Percentiles rank a stretch among this genome's conserved stretches.
Conservation (phyloP, 768 basidiomycete species). For the Lentinula raphanica region DNA sequence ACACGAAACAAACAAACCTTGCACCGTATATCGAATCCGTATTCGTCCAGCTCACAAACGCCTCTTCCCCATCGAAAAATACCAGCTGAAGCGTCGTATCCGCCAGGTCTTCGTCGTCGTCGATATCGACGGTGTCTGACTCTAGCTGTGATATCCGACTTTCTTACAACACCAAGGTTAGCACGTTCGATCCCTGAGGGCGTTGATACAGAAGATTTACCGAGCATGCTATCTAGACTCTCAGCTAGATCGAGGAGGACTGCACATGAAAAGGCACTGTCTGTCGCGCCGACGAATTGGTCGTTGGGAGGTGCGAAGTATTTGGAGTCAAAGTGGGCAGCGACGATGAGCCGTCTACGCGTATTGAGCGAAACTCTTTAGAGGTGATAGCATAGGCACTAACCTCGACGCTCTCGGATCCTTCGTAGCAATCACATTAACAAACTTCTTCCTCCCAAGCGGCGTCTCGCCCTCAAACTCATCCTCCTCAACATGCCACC, state of each 20-base stretch:
- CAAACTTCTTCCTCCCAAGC: slow-evolving; percentile 71
- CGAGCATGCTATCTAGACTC: slow-evolving; percentile 67
- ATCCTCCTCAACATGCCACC: slow-evolving; percentile 86
- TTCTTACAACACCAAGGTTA: not conserved
- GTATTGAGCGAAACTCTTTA: too few relatives aligned
- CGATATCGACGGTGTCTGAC: slow-evolving; percentile 31
- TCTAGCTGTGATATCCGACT: slow-evolving; percentile 40
- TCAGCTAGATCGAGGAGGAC: slow-evolving; percentile 92
- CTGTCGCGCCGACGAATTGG: slow-evolving; percentile 94
- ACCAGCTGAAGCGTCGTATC: slow-evolving; percentile 88
- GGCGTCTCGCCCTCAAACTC: slow-evolving; percentile 77
- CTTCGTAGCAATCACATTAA: slow-evolving; percentile 93
- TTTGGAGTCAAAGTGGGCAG: slow-evolving; percentile 94
- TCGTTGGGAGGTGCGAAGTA: slow-evolving; percentile 70
- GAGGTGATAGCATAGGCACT: not conserved
- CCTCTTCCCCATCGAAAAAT: slow-evolving; percentile 98
- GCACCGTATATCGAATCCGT: slow-evolving; percentile 95
- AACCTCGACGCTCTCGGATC: slow-evolving; percentile 63
- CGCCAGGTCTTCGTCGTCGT: slow-evolving; percentile 70
- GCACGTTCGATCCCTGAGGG: not conserved
- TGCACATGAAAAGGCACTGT: slow-evolving; percentile 93
- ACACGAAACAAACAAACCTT: slow-evolving; percentile 48
- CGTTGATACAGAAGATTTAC: slow-evolving; percentile 22
- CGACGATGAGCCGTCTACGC: slow-evolving; percentile 69
- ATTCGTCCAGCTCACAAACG: slow-evolving; percentile 84